Evolutionary conservation across 371 early-diverging fungal species (phyloP), one percentile per base, ranked within the genome.

Genomic region (Rhizopus arrhizus): DNA sequence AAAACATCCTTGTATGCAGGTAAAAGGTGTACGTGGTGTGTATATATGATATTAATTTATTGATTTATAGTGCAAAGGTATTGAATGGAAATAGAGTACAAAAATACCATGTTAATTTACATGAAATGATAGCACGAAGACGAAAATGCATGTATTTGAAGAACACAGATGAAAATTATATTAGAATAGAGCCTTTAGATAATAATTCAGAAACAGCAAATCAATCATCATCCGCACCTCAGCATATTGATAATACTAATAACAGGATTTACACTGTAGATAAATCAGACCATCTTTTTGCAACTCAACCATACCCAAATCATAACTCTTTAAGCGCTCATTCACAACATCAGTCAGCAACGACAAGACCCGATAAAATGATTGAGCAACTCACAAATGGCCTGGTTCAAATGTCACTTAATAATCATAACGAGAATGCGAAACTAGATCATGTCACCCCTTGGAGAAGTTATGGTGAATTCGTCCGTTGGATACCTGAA

Each of bases 1-100:
- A 42, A 68, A 71, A 56, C 81, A 77, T 38, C 81, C 81, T 34
- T 80, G 81, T 66, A 80, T 80, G 81, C 81, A 80, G 75, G 81
- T 77, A 74, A 43, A 13, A 40, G 12, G 40, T 10, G 40, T 10
- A 12, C 8, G 2, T 10, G 40, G 40, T 1, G 51, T 33, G 59
- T 35, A 53, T 55, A 61, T 16, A 41, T 16, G 56, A 42, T 31
- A 54, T 43, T 36, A 3, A 3, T 48, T 54, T 32, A 43, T 49
- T 31, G 38, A 16, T 38, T 41, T 54, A n/a, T 69, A 80, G 80
- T 80, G 80, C 46, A 77, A 77, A 80, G 80, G 80, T 79, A 59
- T 46, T 41, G 16, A 5, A 38, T 28, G 22, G 22, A 22, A 22
- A 22, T 22, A 22, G 22, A 22, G 0, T 22, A 22, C 2, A 22